Percentiles rank a stretch among this genome's conserved stretches.
Evolutionary conservation across 2,329 filamentous ascomycete species (phyloP).

Genomic region (Claviceps sp.): DNA sequence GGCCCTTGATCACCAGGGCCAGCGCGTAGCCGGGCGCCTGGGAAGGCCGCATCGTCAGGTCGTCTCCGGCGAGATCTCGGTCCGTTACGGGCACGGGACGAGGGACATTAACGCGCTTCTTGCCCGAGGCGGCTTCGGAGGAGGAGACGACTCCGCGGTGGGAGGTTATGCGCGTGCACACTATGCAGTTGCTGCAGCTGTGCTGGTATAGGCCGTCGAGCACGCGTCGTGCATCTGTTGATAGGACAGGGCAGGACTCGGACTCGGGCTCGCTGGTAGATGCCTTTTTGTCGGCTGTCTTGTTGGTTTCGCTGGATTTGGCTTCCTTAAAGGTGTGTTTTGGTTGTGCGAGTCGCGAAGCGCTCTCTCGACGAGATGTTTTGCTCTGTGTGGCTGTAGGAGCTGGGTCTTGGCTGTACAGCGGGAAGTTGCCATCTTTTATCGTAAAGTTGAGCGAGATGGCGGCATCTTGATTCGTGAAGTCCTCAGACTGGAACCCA

Average conservation of each 20-base stretch:
- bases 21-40: conserved; percentile 61
- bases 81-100: conserved; percentile 55
- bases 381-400: conserved; percentile 10
- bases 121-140: conserved; percentile 26
- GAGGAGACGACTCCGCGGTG: conserved; percentile 26
- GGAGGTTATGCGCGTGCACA: conserved; percentile 41
- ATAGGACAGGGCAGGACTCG: conserved; percentile 32
- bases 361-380: conserved; percentile 13
- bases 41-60: conserved; percentile 49
- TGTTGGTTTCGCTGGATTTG: conserved; percentile 12
- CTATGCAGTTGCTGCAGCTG: conserved; percentile 41
- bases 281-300: conserved; percentile 8
- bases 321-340: conserved; percentile 13
- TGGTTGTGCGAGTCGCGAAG: conserved; percentile 13
- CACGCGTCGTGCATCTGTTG: conserved; percentile 36
- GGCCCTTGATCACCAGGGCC: conserved; percentile 67
- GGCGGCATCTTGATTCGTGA: conserved; percentile 20
- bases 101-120: conserved; percentile 48
- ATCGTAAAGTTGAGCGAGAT: conserved; percentile 19
- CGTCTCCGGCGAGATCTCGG: conserved; percentile 35
- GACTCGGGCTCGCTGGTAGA: conserved; percentile 13
- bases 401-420: conserved; percentile 7
- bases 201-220: conserved; percentile 41
- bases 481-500: conserved; percentile 19
- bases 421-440: conserved; percentile 7